These are phyloP conservation scores for Wickerhamomyces chambardii DNA, from an alignment of 805 yeast genomes.

Conservation along the genomic window DNA sequence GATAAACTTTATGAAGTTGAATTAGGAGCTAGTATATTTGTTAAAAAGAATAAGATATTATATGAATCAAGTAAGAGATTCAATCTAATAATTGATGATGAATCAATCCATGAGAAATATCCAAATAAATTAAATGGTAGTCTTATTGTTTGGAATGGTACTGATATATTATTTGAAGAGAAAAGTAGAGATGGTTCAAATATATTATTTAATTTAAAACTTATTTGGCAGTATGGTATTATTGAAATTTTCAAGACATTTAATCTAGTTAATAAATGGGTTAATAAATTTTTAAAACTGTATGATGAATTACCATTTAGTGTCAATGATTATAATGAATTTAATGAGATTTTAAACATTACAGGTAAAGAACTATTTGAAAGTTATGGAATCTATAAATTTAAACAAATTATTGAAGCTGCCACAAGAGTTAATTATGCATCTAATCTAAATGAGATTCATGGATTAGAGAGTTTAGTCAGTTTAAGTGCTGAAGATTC, in stretches of 20 bases:
- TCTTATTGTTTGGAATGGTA: constrained; percentile 30
- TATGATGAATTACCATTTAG: constrained; percentile 31
- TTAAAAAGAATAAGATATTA: constrained; percentile 28
- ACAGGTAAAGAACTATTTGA: constrained; percentile 19
- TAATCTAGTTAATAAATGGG: constrained; percentile 8
- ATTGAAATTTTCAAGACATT: constrained; percentile 15
- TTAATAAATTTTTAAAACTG: constrained; percentile 20
- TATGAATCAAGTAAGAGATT: constrained; percentile 26
- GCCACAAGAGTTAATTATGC: no score
- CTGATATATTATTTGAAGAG: constrained; percentile 1
- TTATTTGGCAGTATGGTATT: constrained; percentile 22
- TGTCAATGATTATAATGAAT: constrained; percentile 14
- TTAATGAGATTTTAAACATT: constrained; percentile 14
- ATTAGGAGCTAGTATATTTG: constrained; percentile 38
- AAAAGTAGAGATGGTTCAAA: constrained; percentile 8
- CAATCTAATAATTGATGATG: constrained; percentile 15
- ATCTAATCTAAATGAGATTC: no score
- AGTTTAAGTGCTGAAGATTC: no score
- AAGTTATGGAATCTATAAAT: no score
- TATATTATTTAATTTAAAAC: constrained; percentile 4
- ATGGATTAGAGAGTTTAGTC: no score
- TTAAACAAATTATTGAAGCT: no score
- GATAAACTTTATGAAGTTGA: constrained; percentile 18
- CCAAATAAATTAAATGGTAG: constrained; percentile 8
- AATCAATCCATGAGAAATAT: constrained; percentile 8